Conservation (phyloP, 2,329 filamentous ascomycete species). For the Penicillium sp. region DNA sequence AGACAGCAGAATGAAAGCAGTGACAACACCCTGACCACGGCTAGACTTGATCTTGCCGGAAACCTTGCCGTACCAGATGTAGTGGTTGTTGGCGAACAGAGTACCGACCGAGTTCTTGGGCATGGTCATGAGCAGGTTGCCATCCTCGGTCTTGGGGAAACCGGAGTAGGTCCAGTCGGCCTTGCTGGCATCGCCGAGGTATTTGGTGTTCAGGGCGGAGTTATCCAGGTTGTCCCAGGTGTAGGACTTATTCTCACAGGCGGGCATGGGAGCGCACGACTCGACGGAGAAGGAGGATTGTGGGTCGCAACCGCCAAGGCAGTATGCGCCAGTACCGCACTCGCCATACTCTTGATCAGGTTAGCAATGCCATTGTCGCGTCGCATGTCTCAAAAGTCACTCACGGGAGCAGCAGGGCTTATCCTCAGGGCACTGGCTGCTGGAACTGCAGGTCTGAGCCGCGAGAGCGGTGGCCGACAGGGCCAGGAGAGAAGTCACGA, state of each 20-base stretch:
- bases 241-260: conserved; percentile 71
- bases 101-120: conserved; percentile 78
- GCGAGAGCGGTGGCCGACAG: conserved; percentile 34
- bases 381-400: conserved; percentile 33
- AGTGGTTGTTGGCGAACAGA: conserved; percentile 74
- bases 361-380: conserved; percentile 1
- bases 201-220: conserved; percentile 68
- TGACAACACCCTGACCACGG: conserved; percentile 84
- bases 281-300: conserved; percentile 76
- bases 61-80: conserved; percentile 97
- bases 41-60: conserved; percentile 79
- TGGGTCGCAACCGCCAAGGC: conserved; percentile 90
- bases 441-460: conserved; percentile 36
- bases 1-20: conserved; percentile 90
- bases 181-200: conserved; percentile 74
- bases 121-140: conserved; percentile 82
- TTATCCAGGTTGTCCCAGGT: conserved; percentile 68
- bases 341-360: conserved; percentile 70
- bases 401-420: conserved; percentile 76
- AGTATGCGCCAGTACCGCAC: conserved; percentile 91
- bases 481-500: conserved; percentile 33
- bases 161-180: conserved; percentile 89
- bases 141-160: conserved; percentile 57
- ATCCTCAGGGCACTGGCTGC: conserved; percentile 63
- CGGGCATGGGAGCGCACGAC: conserved; percentile 77